Conservation (phyloP, 805 yeast genomes). For the Cyberlindnera bimundalis region DNA sequence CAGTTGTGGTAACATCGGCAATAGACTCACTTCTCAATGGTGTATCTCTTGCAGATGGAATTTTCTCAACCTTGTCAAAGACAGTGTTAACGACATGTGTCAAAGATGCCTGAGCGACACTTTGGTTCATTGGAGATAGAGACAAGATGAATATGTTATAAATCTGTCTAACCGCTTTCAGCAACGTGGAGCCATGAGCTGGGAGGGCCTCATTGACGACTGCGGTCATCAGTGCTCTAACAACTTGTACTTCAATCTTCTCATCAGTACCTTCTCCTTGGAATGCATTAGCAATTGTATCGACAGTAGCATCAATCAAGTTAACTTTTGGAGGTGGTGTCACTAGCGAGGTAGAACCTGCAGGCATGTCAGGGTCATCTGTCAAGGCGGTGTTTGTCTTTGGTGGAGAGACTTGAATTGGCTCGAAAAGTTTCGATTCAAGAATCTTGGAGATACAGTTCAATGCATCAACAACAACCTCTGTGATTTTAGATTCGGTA, state of each 20-base stretch:
- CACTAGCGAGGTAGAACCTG: constrained; percentile 34
- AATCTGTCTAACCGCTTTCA: constrained; percentile 89
- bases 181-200: constrained; percentile 83
- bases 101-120: constrained; percentile 91
- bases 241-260: constrained; percentile 85
- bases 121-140: constrained; percentile 77
- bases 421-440: constrained; percentile 76
- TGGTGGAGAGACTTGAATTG: constrained; percentile 46
- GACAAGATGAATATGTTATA: constrained; percentile 90
- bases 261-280: constrained; percentile 92
- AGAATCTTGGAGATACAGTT: constrained; percentile 86
- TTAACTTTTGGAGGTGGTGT: constrained; percentile 53
- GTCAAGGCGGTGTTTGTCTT: constrained; percentile 31
- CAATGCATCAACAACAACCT: constrained; percentile 67
- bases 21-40: constrained; percentile 21
- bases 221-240: constrained; percentile 87
- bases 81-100: constrained; percentile 86
- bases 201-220: constrained; percentile 76
- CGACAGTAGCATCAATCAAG: constrained; percentile 77
- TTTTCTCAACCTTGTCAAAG: constrained; percentile 64
- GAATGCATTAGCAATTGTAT: constrained; percentile 79
- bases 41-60: constrained; percentile 24
- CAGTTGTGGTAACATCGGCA: constrained; percentile 31
- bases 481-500: constrained; percentile 64
- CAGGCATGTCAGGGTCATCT: constrained; percentile 18